phyloP scores from a whole-genome alignment of 1,139 yeast species.

The Suhomyces maxii region DNA sequence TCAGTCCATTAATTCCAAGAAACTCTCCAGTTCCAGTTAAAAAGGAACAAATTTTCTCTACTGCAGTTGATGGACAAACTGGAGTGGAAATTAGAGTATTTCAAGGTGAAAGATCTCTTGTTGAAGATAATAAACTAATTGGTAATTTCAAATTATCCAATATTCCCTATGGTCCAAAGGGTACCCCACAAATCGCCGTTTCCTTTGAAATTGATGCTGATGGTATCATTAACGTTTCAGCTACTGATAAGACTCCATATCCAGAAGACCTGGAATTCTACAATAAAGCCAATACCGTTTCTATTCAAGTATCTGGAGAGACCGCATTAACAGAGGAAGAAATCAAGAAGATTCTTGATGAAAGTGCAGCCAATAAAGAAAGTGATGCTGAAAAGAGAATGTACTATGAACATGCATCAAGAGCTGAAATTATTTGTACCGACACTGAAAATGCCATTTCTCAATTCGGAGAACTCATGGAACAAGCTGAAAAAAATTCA shows the following conservation, averaged over 20 bases:
- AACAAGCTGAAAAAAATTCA: slow-evolving; percentile 34
- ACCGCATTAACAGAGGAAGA: slow-evolving; percentile 69
- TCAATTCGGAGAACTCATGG: slow-evolving; percentile 45
- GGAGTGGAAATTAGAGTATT: slow-evolving; percentile 76
- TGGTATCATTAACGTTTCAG: slow-evolving; percentile 76
- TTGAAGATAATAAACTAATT: slow-evolving; percentile 68
- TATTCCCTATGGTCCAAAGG: slow-evolving; percentile 73
- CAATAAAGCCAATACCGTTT: slow-evolving; percentile 40
- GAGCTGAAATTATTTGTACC: slow-evolving; percentile 56
- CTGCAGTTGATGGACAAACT: slow-evolving; percentile 85
- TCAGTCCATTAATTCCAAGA: slow-evolving; percentile 73
- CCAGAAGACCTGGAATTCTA: slow-evolving; percentile 31
- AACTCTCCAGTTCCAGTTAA: slow-evolving; percentile 76
- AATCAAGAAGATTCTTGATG: slow-evolving; percentile 54
- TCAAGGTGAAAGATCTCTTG: slow-evolving; percentile 78
- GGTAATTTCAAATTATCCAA: slow-evolving; percentile 70
- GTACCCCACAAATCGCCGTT: slow-evolving; percentile 73
- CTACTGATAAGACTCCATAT: slow-evolving; percentile 61
- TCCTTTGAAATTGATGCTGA: slow-evolving; percentile 79
- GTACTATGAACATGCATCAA: slow-evolving; percentile 47
- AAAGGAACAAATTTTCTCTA: slow-evolving; percentile 69
- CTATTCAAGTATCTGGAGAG: slow-evolving; percentile 71
- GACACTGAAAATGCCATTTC: slow-evolving; percentile 55
- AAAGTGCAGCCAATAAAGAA: slow-evolving; percentile 43
- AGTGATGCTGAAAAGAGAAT: slow-evolving; percentile 44